Evolutionary conservation across 2,329 filamentous ascomycete species (phyloP).

Genomic region (Penicillium brasilianum): DNA sequence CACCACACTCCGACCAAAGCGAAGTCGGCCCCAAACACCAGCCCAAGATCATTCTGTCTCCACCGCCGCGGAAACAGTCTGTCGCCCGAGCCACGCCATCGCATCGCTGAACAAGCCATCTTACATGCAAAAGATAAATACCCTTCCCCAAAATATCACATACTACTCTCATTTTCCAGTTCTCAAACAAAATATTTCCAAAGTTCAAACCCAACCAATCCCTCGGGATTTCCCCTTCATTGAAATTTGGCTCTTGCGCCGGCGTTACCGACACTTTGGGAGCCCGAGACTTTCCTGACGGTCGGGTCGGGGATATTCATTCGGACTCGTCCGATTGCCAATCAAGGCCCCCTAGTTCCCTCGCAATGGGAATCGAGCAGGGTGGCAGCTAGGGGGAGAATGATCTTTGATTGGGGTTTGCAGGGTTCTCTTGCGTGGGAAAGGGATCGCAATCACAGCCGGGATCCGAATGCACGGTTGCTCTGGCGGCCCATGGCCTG

Average conservation of each 20-base stretch:
- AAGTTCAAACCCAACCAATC: constrained; percentile 1
- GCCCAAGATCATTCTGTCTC: not conserved
- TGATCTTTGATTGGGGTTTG: constrained; percentile 18
- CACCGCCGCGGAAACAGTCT: constrained; percentile 11
- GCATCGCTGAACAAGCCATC: not conserved
- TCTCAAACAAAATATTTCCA: not conserved
- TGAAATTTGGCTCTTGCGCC: constrained; percentile 24
- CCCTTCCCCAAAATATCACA: not conserved
- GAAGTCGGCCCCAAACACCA: constrained; percentile 5
- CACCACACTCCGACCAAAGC: not conserved
- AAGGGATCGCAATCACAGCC: not conserved
- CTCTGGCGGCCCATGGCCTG: not conserved
- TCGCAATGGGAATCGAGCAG: constrained; percentile 25
- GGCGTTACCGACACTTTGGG: constrained; percentile 31
- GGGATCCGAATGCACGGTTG: constrained; percentile 1
- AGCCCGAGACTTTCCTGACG: constrained; percentile 28
- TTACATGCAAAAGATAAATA: not conserved
- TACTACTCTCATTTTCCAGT: not conserved
- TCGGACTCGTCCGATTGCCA: constrained; percentile 27
- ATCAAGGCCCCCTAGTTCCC: constrained; percentile 22
- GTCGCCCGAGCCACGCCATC: constrained; percentile 1
- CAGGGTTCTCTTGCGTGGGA: constrained; percentile 10
- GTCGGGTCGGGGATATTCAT: constrained; percentile 25
- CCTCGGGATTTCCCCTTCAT: constrained; percentile 9
- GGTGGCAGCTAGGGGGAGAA: constrained; percentile 18